Evolutionary conservation across 805 yeast genomes (phyloP).

Genomic region (Wickerhamiella occidentalis): DNA sequence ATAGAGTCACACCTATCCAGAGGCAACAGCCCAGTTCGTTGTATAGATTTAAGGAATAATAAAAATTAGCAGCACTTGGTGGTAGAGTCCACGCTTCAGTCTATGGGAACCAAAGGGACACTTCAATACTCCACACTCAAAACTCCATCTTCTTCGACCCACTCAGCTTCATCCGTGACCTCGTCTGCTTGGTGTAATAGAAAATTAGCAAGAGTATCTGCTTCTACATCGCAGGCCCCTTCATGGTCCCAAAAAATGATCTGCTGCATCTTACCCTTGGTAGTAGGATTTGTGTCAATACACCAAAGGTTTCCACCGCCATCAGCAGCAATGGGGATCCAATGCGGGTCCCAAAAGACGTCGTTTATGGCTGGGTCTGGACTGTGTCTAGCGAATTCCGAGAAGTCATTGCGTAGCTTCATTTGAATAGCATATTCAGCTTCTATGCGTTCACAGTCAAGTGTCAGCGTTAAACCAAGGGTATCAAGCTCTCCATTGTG

Average conservation of each 20-base stretch:
- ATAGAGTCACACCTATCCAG: neutral
- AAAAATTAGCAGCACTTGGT: too few relatives aligned
- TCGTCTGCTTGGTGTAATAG: neutral
- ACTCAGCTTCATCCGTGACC: neutral
- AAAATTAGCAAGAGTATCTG: neutral
- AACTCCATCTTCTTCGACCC: neutral
- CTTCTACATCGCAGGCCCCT: neutral
- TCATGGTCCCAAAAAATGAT: constrained; percentile 10
- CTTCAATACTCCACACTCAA: neutral
- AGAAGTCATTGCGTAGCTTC: neutral
- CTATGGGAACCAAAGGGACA: too few relatives aligned
- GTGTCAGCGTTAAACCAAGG: neutral
- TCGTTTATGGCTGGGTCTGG: neutral
- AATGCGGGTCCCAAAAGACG: constrained; percentile 1
- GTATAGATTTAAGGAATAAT: too few relatives aligned
- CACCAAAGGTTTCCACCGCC: constrained; percentile 9
- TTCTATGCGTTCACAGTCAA: neutral
- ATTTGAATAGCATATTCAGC: neutral
- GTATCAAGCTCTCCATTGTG: constrained; percentile 1
- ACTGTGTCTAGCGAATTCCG: neutral
- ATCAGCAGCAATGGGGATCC: constrained; percentile 10
- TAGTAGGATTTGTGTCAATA: constrained; percentile 3
- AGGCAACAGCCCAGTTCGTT: too few relatives aligned
- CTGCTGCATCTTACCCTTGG: constrained; percentile 1
- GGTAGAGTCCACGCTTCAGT: too few relatives aligned